phyloP scores from a whole-genome alignment of 2,329 filamentous ascomycete species.

The Botrytis deweyae region DNA sequence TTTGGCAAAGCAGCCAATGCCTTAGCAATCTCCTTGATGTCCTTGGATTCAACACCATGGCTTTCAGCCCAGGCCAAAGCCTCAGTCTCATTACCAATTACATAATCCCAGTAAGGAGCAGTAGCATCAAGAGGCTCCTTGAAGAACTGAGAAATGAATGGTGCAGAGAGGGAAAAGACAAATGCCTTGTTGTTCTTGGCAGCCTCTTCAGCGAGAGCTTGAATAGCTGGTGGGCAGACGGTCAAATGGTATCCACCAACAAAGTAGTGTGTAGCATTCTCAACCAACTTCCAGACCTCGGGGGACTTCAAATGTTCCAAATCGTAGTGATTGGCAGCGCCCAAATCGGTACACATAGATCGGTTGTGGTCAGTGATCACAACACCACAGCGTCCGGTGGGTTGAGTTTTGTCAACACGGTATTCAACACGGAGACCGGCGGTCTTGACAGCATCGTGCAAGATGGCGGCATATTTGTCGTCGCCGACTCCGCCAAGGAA shows the following conservation, averaged over 20 bases:
- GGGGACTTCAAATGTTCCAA: constrained; percentile 88
- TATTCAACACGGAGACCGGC: constrained; percentile 94
- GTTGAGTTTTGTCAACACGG: constrained; percentile 78
- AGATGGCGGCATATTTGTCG: constrained; percentile 91
- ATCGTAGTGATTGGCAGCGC: constrained; percentile 96
- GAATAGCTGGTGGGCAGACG: constrained; percentile 85
- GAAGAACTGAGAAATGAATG: constrained; percentile 97
- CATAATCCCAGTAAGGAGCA: constrained; percentile 89
- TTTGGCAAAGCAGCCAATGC: constrained; percentile 85
- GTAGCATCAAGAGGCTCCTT: constrained; percentile 89
- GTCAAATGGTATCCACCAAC: constrained; percentile 97
- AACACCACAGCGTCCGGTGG: constrained; percentile 92
- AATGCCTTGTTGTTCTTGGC: constrained; percentile 88
- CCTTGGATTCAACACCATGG: constrained; percentile 71
- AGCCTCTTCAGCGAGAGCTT: constrained; percentile 88
- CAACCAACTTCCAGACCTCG: constrained; percentile 86
- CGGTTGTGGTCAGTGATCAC: constrained; percentile 97
- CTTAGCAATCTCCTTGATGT: constrained; percentile 82
- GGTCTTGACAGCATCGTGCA: constrained; percentile 80
- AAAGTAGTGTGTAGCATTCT: constrained; percentile 87
- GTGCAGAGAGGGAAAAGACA: constrained; percentile 87
- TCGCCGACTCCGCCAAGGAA: constrained; percentile 93
- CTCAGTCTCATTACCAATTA: constrained; percentile 97
- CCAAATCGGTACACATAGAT: constrained; percentile 91
- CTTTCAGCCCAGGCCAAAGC: constrained; percentile 82